A percentile compares a stretch with the other conserved stretches of the same genome.
Conservation (phyloP, 305 asterid species). For the Ilex paraguariensis region DNA sequence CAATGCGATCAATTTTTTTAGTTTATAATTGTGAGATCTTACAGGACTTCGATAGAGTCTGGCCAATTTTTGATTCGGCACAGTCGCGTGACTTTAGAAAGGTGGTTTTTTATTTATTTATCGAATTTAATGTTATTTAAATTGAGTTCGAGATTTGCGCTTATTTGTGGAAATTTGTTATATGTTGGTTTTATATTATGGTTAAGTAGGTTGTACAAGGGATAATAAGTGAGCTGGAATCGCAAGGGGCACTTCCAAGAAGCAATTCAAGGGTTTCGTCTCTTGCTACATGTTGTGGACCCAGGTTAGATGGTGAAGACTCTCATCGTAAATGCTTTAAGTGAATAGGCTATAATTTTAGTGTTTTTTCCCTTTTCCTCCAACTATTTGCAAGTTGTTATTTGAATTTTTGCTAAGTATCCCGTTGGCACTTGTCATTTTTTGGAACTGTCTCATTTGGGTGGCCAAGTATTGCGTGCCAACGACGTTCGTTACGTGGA, state of each 20-base stretch:
- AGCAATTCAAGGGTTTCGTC: conserved; percentile 99
- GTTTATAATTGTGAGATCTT: conserved; percentile 22
- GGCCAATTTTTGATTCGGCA: conserved; percentile 99
- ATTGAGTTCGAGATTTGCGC: background rate
- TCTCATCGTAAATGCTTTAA: no score
- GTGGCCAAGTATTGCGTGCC: no score
- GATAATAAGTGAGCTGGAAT: conserved; percentile 94
- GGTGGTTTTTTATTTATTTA: conserved; percentile 34
- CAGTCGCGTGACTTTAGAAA: conserved; percentile 99
- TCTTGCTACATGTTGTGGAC: conserved; percentile 99
- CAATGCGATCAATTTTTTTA: conserved; percentile 1
- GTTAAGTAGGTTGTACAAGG: conserved; percentile 84
- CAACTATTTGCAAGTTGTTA: no score
- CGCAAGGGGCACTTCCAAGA: conserved; percentile 98
- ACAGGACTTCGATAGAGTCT: conserved; percentile 97
- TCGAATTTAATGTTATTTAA: conserved; percentile 10
- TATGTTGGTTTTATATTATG: conserved; percentile 10
- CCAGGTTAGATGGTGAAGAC: conserved; percentile 52
- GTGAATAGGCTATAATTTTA: no score
- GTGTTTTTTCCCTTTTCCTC: no score
- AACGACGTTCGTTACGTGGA: no score
- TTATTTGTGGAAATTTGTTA: background rate
- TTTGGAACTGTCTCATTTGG: no score
- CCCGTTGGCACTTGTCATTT: no score
- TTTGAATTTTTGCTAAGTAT: no score